Percentiles rank a stretch among this genome's conserved stretches.
phyloP scores from a whole-genome alignment of 73 alveolate genomes.

The Tetrahymena malaccensis region DNA sequence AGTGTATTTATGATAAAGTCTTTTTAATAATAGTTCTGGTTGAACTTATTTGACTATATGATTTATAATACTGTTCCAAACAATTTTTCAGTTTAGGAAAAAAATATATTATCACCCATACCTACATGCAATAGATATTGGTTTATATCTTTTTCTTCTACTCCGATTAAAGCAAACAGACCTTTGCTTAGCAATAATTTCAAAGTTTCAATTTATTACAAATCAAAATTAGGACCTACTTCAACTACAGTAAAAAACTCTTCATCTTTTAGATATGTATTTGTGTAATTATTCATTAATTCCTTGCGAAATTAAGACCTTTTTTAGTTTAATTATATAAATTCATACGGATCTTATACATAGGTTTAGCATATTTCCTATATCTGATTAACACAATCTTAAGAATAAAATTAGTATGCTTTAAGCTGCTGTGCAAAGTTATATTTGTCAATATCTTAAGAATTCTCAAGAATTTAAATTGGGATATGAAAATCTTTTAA shows the following conservation, averaged over 20 bases:
- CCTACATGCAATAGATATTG: not conserved
- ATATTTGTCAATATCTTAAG: not conserved
- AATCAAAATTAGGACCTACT: not conserved
- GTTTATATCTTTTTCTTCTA: not conserved
- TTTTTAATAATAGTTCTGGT: not conserved
- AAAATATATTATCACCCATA: not conserved
- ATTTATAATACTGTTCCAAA: not conserved
- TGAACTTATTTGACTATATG: not conserved
- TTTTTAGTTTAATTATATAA: not conserved
- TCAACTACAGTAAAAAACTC: not conserved
- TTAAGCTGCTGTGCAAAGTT: not conserved
- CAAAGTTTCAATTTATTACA: not conserved
- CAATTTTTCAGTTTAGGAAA: not conserved
- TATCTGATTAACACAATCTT: not conserved
- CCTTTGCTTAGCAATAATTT: not conserved
- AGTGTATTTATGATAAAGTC: not conserved
- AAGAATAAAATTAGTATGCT: not conserved
- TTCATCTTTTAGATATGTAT: not conserved
- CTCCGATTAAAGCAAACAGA: not conserved
- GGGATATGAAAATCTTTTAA: not conserved
- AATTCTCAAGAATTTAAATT: not conserved
- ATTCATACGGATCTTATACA: not conserved
- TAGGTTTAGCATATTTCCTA: not conserved
- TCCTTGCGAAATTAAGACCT: not conserved
- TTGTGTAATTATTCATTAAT: not conserved